Conservation (phyloP, 148 eudicot species). For the Nepenthes gracilis region DNA sequence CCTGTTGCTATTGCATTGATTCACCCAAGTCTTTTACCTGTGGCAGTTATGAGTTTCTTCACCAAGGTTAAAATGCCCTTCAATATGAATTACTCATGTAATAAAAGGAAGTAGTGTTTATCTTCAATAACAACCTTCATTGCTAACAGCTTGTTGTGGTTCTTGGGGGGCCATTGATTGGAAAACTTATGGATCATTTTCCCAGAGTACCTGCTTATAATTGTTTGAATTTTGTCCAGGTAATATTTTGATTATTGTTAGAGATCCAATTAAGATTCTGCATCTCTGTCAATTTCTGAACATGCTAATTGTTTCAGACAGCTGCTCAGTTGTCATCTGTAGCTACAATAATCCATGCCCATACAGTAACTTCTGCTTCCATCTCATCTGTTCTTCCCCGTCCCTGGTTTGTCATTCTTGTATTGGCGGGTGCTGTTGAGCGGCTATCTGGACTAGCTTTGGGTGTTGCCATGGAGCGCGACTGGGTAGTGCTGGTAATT, state of each 20-base stretch:
- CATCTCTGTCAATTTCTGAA: constrained; percentile 4
- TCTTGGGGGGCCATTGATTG: constrained; percentile 80
- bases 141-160: constrained; percentile 60
- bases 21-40: constrained; percentile 94
- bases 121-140: constrained; percentile 15
- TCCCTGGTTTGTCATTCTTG: constrained; percentile 83
- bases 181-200: constrained; percentile 76
- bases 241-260: constrained; percentile 10
- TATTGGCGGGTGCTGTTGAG: constrained; percentile 74
- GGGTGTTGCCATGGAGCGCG: constrained; percentile 94
- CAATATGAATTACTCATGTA: not conserved
- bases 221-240: constrained; percentile 63
- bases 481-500: constrained; percentile 91
- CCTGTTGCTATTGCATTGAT: constrained; percentile 88
- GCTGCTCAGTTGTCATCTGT: constrained; percentile 80
- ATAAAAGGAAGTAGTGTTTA: not conserved
- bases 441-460: constrained; percentile 79
- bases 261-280: not conserved
- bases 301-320: constrained; percentile 32
- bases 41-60: constrained; percentile 75
- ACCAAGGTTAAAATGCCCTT: constrained; percentile 44
- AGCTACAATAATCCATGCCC: constrained; percentile 77
- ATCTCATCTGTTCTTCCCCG: constrained; percentile 43
- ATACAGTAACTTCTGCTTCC: constrained; percentile 24
- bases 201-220: constrained; percentile 78